A percentile compares a stretch with the other conserved stretches of the same genome.
Evolutionary conservation across 2,329 filamentous ascomycete species (phyloP).

Genomic region (Colletotrichum eremochloae): DNA sequence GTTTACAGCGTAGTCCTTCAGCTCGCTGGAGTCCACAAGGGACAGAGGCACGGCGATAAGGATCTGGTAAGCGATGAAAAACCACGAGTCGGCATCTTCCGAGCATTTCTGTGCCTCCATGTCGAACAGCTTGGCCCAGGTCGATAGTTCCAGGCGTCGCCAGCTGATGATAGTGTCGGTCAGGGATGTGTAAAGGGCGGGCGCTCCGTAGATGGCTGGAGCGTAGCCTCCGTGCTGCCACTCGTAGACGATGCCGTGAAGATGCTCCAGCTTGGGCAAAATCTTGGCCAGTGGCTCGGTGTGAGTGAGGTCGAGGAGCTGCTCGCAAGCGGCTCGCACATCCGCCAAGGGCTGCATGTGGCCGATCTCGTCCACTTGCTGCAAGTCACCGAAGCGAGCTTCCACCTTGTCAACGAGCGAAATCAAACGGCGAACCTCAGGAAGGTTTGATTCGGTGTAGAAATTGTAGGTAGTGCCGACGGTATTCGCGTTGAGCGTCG

Average conservation of each 20-base stretch:
- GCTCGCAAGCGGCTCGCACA: slow-evolving; percentile 80
- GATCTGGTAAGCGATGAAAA: slow-evolving; percentile 95
- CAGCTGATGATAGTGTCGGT: slow-evolving; percentile 88
- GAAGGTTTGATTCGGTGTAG: slow-evolving; percentile 84
- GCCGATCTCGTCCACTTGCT: slow-evolving; percentile 73
- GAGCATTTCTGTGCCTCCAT: slow-evolving; percentile 82
- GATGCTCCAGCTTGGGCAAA: slow-evolving; percentile 86
- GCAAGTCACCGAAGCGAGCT: slow-evolving; percentile 79
- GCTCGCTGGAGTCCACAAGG: slow-evolving; percentile 70
- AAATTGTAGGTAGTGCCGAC: slow-evolving; percentile 79
- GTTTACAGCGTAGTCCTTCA: slow-evolving; percentile 74
- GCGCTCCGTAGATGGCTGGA: slow-evolving; percentile 80
- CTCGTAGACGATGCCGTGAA: slow-evolving; percentile 88
- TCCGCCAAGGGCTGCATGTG: slow-evolving; percentile 84
- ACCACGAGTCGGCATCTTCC: slow-evolving; percentile 89
- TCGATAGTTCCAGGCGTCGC: slow-evolving; percentile 91
- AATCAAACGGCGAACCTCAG: slow-evolving; percentile 81
- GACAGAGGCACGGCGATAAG: slow-evolving; percentile 82
- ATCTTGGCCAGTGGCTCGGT: slow-evolving; percentile 88
- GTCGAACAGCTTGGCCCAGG: slow-evolving; percentile 91
- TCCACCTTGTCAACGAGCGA: slow-evolving; percentile 77
- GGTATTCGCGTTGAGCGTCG: slow-evolving; percentile 52
- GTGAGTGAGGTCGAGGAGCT: slow-evolving; percentile 81
- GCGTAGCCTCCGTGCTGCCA: slow-evolving; percentile 93
- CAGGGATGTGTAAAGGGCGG: slow-evolving; percentile 79